Evolutionary conservation across 73 alveolate species (phyloP), one percentile per base, ranked within the genome.

Genomic region (Paramecium pentaurelia): DNA sequence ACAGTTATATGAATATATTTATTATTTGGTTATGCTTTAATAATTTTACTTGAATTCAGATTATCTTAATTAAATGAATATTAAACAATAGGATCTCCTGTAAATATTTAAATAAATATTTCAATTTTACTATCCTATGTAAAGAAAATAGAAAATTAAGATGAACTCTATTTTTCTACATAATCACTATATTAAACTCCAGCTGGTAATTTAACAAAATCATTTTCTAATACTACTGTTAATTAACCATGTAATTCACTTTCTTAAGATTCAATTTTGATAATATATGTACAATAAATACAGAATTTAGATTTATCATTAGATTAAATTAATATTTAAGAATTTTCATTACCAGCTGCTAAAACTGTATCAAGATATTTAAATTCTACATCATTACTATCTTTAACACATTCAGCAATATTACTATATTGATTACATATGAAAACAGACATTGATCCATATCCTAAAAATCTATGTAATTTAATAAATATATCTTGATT

Each of bases 51-150:
- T 4, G 88, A 36, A 30, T 75, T 38, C 1, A 38, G 16, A 42
- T 38, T 14, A 30, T 75, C 8, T 75, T 75, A 38, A 38, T 18
- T 16, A 32, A 36, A 75, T 30, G 59, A 30, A 36, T 38, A 75
- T 38, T 75, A 75, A 8, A 47, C 91, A 45, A 80, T 22, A 8
- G 91, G 91, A 42, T 80, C 45, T 14, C 91, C 91, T 38, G 49
- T 20, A 3, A 27, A 45, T 45, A 80, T 42, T 49, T 80, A 44
- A 0, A 80, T 45, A 8, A 80, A 8, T 27, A 80, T 49, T 27
- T 80, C 40, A 27, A 80, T 18, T 20, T 28, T 80, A 7, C 58
- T 32, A 20, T 49, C 91, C 28, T 80, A 14, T 11, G 22, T 45
- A 47, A 80, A 40, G 16, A 9, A 40, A 27, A 80, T 42, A 8